phyloP scores from a whole-genome alignment of 108 stramenopile genomes.

The Mediolabrus comicus region DNA sequence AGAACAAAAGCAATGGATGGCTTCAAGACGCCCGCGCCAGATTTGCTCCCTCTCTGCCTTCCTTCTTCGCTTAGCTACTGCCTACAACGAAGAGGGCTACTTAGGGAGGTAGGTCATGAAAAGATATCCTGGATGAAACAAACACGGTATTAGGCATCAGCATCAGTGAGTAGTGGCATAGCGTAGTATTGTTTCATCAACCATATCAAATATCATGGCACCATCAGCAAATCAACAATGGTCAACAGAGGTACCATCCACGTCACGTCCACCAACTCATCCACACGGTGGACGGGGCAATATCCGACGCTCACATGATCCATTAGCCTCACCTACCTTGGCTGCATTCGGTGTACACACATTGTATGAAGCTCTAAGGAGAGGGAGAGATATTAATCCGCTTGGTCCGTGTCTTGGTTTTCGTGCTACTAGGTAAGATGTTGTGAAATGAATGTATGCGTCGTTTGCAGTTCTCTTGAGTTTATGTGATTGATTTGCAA shows the following conservation, averaged over 20 bases:
- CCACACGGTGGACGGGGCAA: constrained; percentile 20
- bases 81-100: too few relatives aligned
- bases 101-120: too few relatives aligned
- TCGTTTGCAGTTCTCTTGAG: not conserved
- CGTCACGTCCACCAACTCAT: constrained; percentile 17
- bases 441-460: not conserved
- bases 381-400: constrained; percentile 71
- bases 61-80: not conserved
- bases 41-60: not conserved
- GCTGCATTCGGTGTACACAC: constrained; percentile 68
- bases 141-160: too few relatives aligned
- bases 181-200: too few relatives aligned
- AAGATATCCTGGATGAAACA: too few relatives aligned
- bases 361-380: constrained; percentile 79
- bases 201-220: not conserved
- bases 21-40: too few relatives aligned
- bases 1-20: too few relatives aligned
- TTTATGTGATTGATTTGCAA: too few relatives aligned
- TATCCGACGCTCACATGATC: constrained; percentile 50
- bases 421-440: constrained; percentile 56
- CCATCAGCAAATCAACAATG: constrained; percentile 13
- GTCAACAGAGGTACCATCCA: constrained; percentile 39
- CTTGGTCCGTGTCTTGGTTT: constrained; percentile 83
- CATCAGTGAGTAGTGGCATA: too few relatives aligned
- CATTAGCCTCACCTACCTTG: constrained; percentile 56